phyloP scores from a whole-genome alignment of 2,329 filamentous ascomycete genomes.

The Pezicula radicicola region DNA sequence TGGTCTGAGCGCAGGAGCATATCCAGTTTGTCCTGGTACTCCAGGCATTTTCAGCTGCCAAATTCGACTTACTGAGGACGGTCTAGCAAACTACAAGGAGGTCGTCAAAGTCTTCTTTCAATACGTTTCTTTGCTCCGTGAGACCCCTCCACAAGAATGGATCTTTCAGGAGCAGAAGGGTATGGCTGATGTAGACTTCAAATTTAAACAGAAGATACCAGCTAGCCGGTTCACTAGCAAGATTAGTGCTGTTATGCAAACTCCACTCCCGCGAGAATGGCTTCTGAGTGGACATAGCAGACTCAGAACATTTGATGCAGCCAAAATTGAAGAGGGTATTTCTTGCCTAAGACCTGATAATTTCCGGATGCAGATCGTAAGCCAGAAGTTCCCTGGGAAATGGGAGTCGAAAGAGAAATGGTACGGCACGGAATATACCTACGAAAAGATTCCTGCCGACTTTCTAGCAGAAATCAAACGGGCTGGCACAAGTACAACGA shows the following conservation, averaged over 20 bases:
- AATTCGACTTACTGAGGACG: slow-evolving; percentile 65
- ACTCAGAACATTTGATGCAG: slow-evolving; percentile 75
- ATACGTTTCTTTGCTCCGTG: slow-evolving; percentile 83
- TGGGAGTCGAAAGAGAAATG: slow-evolving; percentile 92
- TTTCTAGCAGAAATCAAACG: slow-evolving; percentile 69
- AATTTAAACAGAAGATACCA: slow-evolving; percentile 88
- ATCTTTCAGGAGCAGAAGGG: slow-evolving; percentile 90
- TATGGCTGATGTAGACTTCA: slow-evolving; percentile 90
- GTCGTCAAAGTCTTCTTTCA: slow-evolving; percentile 68
- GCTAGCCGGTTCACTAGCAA: slow-evolving; percentile 87
- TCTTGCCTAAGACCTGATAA: slow-evolving; percentile 80
- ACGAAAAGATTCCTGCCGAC: slow-evolving; percentile 73
- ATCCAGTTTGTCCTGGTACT: slow-evolving; percentile 60
- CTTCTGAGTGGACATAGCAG: slow-evolving; percentile 74
- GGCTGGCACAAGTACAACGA: slow-evolving; percentile 55
- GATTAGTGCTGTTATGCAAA: slow-evolving; percentile 87
- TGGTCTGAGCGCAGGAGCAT: slow-evolving; percentile 61
- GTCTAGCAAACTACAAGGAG: slow-evolving; percentile 53
- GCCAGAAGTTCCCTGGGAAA: slow-evolving; percentile 76
- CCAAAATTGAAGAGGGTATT: slow-evolving; percentile 72
- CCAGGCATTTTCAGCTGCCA: slow-evolving; percentile 64
- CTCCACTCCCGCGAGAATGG: slow-evolving; percentile 80
- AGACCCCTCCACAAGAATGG: slow-evolving; percentile 82
- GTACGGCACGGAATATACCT: slow-evolving; percentile 94
- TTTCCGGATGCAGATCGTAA: slow-evolving; percentile 79